Percentiles rank a stretch among this genome's conserved stretches.
Conservation (phyloP, 345 rosid genomes). For the Lumnitzera littorea region DNA sequence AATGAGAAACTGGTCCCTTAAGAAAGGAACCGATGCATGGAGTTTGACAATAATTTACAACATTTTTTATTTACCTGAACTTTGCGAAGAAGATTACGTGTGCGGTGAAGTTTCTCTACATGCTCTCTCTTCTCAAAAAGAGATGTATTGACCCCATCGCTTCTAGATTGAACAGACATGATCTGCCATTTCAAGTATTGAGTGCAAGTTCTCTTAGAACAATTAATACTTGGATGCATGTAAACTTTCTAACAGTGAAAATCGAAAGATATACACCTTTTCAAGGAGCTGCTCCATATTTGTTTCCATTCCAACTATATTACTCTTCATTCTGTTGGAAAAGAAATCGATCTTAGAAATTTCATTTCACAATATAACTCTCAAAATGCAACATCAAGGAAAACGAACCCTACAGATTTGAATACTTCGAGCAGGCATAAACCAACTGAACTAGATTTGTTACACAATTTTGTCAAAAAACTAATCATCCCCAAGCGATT, state of each 20-base stretch:
- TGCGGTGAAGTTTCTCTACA: conserved; percentile 91
- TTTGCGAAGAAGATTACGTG: conserved; percentile 93
- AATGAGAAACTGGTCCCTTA: no score
- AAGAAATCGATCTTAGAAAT: neutral
- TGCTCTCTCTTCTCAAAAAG: conserved; percentile 95
- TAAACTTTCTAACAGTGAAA: neutral
- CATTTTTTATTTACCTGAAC: conserved; percentile 57
- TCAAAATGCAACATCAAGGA: neutral
- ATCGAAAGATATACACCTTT: conserved; percentile 36
- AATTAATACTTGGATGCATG: neutral
- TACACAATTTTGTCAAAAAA: neutral
- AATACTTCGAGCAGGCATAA: no score
- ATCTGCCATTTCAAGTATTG: conserved; percentile 43
- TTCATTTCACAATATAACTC: neutral
- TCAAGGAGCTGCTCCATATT: conserved; percentile 95
- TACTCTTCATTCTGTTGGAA: conserved; percentile 84
- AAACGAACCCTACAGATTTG: no score
- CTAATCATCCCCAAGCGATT: neutral
- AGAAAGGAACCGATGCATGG: no score
- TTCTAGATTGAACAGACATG: conserved; percentile 90
- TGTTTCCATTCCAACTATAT: conserved; percentile 93
- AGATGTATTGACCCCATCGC: conserved; percentile 91
- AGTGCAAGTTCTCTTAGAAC: neutral
- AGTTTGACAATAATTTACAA: no score
- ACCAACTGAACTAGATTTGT: no score